These are phyloP conservation scores for Xylariaceae sp. DNA, from an alignment of 2,329 filamentous ascomycete genomes.

Conservation along the genomic window DNA sequence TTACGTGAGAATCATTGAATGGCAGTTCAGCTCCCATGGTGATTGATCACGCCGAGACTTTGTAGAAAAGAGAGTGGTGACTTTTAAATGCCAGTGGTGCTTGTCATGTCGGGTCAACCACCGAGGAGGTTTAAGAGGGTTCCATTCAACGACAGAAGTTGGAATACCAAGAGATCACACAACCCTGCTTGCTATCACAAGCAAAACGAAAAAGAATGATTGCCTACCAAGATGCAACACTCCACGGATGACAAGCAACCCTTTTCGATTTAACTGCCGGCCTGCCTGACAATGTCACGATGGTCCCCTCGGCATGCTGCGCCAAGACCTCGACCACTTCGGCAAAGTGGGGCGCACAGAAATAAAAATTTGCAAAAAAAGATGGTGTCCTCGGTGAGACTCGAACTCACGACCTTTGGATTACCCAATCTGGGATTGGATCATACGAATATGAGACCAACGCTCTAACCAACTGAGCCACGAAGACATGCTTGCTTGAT, in stretches of 20 bases:
- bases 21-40: too few relatives aligned
- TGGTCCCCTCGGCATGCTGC: not conserved
- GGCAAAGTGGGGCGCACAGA: not conserved
- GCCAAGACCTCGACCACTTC: too few relatives aligned
- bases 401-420: slow-evolving; percentile 49
- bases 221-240: too few relatives aligned
- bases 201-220: too few relatives aligned
- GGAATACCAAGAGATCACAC: not conserved
- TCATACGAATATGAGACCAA: slow-evolving; percentile 37
- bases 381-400: slow-evolving; percentile 39
- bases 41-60: too few relatives aligned
- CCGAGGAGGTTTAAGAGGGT: not conserved
- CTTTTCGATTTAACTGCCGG: too few relatives aligned
- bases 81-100: too few relatives aligned
- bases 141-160: not conserved
- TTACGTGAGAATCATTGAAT: not conserved
- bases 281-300: too few relatives aligned
- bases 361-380: not conserved
- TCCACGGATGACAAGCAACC: too few relatives aligned
- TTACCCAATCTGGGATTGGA: slow-evolving; percentile 28
- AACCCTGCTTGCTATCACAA: not conserved
- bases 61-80: too few relatives aligned
- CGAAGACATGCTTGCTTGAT: slow-evolving; percentile 28
- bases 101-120: too few relatives aligned
- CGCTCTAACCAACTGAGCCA: slow-evolving; percentile 42